These are phyloP conservation scores for Solanum sejunctum DNA, from an alignment of 257 asterid species.

Conservation along the genomic window DNA sequence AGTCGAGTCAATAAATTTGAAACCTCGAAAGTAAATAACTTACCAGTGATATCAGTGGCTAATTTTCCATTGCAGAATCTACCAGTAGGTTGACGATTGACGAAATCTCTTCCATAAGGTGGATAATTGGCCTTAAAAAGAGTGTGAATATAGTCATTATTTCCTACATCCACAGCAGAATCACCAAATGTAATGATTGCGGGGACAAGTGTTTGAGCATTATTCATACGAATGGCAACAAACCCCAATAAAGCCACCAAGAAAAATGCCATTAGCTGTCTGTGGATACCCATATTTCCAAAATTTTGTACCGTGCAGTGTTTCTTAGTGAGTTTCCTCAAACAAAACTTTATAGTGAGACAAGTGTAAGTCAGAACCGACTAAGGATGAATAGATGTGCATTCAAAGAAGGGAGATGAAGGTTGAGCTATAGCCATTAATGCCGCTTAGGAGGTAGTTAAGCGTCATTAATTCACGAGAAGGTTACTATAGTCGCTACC, in stretches of 20 bases:
- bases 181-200: conserved; percentile 86
- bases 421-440: conserved; percentile 36
- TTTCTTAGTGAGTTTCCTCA: neutral
- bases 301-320: neutral
- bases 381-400: neutral
- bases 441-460: conserved; percentile 28
- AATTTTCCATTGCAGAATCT: conserved; percentile 85
- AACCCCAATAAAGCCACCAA: conserved; percentile 15
- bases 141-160: conserved; percentile 57
- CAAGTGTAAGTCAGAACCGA: neutral
- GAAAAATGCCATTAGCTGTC: conserved; percentile 2
- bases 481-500: neutral
- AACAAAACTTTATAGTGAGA: neutral
- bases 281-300: conserved; percentile 7
- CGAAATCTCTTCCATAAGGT: conserved; percentile 81
- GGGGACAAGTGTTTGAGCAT: conserved; percentile 60
- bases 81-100: conserved; percentile 52
- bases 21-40: neutral
- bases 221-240: conserved; percentile 4
- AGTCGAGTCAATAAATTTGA: neutral
- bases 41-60: conserved; percentile 90
- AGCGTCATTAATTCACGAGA: conserved; percentile 13
- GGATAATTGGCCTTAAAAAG: conserved; percentile 70
- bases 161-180: conserved; percentile 75
- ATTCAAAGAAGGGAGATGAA: conserved; percentile 14